Conservation (phyloP, 208 protist species). For the Wallacemonas sp. region DNA sequence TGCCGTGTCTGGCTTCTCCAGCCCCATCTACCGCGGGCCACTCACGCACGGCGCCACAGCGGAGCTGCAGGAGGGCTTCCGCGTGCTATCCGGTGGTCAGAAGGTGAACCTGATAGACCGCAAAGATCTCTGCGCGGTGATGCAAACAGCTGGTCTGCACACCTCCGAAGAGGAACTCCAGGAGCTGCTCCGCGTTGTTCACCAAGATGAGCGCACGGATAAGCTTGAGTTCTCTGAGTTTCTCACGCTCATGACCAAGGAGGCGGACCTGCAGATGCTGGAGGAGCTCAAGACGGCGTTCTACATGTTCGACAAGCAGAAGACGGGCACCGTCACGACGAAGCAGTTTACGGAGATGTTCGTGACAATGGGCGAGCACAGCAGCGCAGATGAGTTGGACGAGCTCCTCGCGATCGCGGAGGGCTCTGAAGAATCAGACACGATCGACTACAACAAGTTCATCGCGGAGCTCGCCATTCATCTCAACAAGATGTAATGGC, state of each 20-base stretch:
- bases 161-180: constrained; percentile 89
- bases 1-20: constrained; percentile 26
- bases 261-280: constrained; percentile 42
- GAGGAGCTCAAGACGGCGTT: constrained; percentile 86
- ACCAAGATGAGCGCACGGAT: constrained; percentile 55
- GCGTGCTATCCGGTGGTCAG: constrained; percentile 96
- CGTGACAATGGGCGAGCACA: constrained; percentile 74
- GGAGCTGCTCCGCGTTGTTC: constrained; percentile 95
- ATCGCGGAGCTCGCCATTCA: constrained; percentile 49
- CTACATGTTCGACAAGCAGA: constrained; percentile 76
- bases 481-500: constrained; percentile 54
- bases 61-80: constrained; percentile 99
- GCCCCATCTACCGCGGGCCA: constrained; percentile 30
- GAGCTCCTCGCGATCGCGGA: constrained; percentile 70
- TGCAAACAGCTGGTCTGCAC: constrained; percentile 95
- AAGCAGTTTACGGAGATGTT: constrained; percentile 70
- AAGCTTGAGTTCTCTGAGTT: constrained; percentile 94
- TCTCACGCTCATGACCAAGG: constrained; percentile 50
- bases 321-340: constrained; percentile 72
- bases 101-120: constrained; percentile 89
- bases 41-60: constrained; percentile 96
- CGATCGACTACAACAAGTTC: constrained; percentile 78
- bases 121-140: constrained; percentile 97
- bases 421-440: constrained; percentile 46
- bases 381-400: constrained; percentile 82